Evolutionary conservation across 257 asterid genomes (phyloP).

Genomic region (Osmanthus fragrans): DNA sequence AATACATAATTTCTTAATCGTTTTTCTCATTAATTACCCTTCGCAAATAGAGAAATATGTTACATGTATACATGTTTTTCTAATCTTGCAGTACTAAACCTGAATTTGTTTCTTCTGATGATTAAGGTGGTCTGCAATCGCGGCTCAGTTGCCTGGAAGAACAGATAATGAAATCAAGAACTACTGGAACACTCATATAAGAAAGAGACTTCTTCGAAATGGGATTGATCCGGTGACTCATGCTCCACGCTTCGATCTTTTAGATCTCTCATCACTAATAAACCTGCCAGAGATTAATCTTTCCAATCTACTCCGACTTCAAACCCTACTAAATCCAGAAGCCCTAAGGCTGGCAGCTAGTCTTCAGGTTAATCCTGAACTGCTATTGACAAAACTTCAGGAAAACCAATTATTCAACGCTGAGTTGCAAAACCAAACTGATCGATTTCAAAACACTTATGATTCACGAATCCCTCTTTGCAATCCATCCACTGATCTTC

Average conservation of each 20-base stretch:
- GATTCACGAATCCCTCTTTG: constrained; percentile 2
- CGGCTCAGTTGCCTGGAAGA: constrained; percentile 30
- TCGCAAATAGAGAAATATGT: background rate
- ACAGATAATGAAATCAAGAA: constrained; percentile 29
- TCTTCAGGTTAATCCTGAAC: constrained; percentile 12
- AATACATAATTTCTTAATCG: background rate
- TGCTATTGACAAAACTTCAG: constrained; percentile 12
- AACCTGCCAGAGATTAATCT: constrained; percentile 8
- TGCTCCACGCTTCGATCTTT: constrained; percentile 15
- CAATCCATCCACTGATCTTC: background rate
- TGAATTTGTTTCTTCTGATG: background rate
- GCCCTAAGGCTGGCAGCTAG: constrained; percentile 13
- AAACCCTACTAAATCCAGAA: constrained; percentile 20
- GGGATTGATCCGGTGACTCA: constrained; percentile 28
- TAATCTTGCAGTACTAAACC: background rate
- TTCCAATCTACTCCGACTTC: constrained; percentile 14
- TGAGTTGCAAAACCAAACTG: constrained; percentile 5
- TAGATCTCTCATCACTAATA: constrained; percentile 21
- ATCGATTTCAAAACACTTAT: constrained; percentile 9
- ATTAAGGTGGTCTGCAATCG: constrained; percentile 33
- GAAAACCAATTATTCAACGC: constrained; percentile 15
- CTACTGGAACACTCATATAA: constrained; percentile 28
- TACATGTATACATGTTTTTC: no score
- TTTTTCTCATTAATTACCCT: background rate
- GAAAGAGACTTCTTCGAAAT: constrained; percentile 25